Conservation (phyloP, 2,329 filamentous ascomycete genomes). For the Fonsecaea monophora region DNA sequence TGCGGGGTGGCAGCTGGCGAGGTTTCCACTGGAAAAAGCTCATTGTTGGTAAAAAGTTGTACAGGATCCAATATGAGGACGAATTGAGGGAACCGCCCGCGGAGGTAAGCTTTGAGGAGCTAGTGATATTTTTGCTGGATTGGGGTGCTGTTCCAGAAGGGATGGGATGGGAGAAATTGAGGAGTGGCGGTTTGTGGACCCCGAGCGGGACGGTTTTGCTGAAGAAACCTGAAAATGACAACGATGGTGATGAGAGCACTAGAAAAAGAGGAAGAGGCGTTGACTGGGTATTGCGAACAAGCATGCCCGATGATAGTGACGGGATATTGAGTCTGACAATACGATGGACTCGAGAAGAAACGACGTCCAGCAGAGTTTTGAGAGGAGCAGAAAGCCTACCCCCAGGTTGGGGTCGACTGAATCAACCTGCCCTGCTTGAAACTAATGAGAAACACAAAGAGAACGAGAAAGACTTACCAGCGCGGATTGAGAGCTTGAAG, state of each 20-base stretch:
- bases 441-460: constrained; percentile 29
- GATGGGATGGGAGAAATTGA: constrained; percentile 64
- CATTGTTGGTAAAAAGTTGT: constrained; percentile 66
- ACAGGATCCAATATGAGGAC: constrained; percentile 67
- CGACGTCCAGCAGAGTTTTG: constrained; percentile 55
- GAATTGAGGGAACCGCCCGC: constrained; percentile 56
- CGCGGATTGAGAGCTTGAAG: constrained; percentile 39
- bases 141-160: constrained; percentile 67
- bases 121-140: constrained; percentile 68
- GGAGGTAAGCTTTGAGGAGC: constrained; percentile 63
- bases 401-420: constrained; percentile 61
- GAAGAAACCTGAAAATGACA: constrained; percentile 52
- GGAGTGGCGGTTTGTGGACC: constrained; percentile 66
- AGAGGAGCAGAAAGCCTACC: constrained; percentile 61
- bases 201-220: constrained; percentile 65
- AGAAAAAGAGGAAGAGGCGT: constrained; percentile 49
- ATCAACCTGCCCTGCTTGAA: constrained; percentile 37
- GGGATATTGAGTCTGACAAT: constrained; percentile 65
- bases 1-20: constrained; percentile 69
- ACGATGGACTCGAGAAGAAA: constrained; percentile 56
- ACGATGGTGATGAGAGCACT: background rate
- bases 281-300: constrained; percentile 59
- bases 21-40: constrained; percentile 71
- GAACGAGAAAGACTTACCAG: constrained; percentile 33
- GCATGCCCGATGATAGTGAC: constrained; percentile 65